Base-by-base conservation (phyloP, 1,284 basidiomycete species). In the Ganoderma leucocontextum region DNA sequence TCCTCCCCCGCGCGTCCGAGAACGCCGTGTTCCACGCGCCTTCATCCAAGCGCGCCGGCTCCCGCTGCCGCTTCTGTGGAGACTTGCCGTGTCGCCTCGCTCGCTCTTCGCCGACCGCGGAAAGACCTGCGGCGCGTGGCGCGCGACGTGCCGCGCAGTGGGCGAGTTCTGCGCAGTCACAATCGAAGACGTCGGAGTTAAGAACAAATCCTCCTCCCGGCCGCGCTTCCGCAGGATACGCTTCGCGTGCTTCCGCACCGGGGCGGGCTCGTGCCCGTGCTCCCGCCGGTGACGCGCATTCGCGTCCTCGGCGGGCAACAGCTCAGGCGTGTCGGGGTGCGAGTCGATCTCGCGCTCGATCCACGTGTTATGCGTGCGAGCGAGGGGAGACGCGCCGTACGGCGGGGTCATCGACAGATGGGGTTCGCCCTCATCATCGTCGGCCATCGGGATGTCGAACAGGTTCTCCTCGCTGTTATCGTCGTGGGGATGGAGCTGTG, bases 11-110 rank as follows among this genome's bases (percentile, higher is more conserved):
- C 8, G 63, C 57, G 44, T 76, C 74, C 2, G 73, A 71, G 42
- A 78, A 72, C 25, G 76, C 75, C 49, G 66, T 75, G 55, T 74
- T 76, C 61, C 71, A 76, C 8, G 74, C 69, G 22, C 77, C 76
- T 35, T 77, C 74, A 10, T 70, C 69, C n/a, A 76, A 66, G 6
- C 73, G 65, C 33, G 75, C 73, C 0, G 72, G 76, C 55, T 72
- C 69, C 17, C 65, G 44, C 53, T 60, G 55, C 53, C 25, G 64
- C n/a, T 42, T 64, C 52, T n/a, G 64, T 22, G 61, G 22, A 29
- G 58, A n/a, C n/a, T n/a, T n/a, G n/a, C n/a, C n/a, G n/a, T n/a
- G n/a, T n/a, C n/a, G n/a, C n/a, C n/a, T n/a, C n/a, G n/a, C n/a
- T n/a, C n/a, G n/a, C n/a, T n/a, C n/a, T n/a, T n/a, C n/a, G n/a